Conservation (phyloP, 78 protist genomes). For the Emiliania huxleyi region DNA sequence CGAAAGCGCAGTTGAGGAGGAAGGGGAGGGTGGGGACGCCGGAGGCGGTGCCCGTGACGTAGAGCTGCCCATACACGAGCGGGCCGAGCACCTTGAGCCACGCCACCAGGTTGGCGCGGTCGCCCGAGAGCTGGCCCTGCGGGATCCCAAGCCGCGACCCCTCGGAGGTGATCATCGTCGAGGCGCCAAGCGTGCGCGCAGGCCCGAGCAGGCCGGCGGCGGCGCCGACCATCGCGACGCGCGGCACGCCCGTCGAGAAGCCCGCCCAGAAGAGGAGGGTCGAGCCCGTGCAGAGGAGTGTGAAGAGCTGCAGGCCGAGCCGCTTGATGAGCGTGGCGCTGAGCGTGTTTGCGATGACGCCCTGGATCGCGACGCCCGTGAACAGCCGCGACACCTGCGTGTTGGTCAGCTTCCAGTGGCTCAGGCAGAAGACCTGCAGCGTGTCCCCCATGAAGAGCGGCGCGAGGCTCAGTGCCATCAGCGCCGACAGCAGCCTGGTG, state of each 20-base stretch:
- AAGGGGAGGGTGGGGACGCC: not conserved
- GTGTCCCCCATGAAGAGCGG: not conserved
- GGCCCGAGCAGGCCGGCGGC: not conserved
- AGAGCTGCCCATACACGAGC: not conserved
- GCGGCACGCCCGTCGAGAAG: too few species aligned
- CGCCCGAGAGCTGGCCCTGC: not conserved
- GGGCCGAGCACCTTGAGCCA: not conserved
- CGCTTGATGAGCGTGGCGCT: not conserved
- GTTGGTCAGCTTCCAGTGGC: not conserved
- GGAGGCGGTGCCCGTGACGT: not conserved
- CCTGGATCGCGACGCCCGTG: too few species aligned
- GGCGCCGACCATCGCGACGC: not conserved
- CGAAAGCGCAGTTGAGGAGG: too few species aligned
- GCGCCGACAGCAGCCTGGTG: not conserved
- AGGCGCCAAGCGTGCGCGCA: not conserved
- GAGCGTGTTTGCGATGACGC: not conserved
- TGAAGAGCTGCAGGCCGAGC: not conserved
- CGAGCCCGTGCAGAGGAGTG: not conserved
- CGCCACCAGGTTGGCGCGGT: not conserved
- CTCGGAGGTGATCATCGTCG: not conserved
- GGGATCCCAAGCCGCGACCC: not conserved
- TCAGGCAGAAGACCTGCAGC: not conserved
- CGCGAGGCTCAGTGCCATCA: not conserved
- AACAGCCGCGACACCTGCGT: not conserved
- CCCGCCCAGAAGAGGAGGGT: too few species aligned